These are phyloP conservation scores for Zygnema circumcarinatum DNA, from an alignment of 139 green algal species.

Conservation along the genomic window DNA sequence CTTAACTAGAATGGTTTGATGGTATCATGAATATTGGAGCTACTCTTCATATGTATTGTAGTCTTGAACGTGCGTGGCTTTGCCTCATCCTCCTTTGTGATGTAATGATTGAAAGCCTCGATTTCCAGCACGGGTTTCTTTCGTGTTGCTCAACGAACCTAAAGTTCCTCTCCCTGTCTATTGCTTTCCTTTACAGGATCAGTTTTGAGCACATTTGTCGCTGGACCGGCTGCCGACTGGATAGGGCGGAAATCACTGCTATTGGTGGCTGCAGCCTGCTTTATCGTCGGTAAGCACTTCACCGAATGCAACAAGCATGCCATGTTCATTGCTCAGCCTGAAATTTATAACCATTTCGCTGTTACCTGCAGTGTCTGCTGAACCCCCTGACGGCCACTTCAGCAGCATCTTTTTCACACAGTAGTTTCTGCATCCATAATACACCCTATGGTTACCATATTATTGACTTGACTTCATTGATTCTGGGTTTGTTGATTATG, in stretches of 20 bases:
- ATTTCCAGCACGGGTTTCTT: no score
- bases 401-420: no score
- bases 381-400: slow-evolving; percentile 64
- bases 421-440: no score
- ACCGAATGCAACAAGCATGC: neutral
- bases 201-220: slow-evolving; percentile 41
- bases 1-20: no score
- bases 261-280: slow-evolving; percentile 35
- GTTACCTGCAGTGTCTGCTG: slow-evolving; percentile 31
- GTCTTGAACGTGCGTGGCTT: no score
- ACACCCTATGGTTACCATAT: no score
- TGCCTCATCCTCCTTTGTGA: no score
- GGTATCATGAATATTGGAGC: no score
- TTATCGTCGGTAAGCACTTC: slow-evolving; percentile 33
- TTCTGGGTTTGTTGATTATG: neutral
- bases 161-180: neutral
- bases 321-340: neutral
- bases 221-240: slow-evolving; percentile 32
- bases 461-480: no score
- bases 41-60: no score
- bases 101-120: no score
- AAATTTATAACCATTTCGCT: slow-evolving; percentile 3
- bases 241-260: slow-evolving; percentile 33
- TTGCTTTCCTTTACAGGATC: slow-evolving; percentile 32
- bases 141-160: neutral